Evolutionary conservation across 2,329 filamentous ascomycete species (phyloP), one percentile per base, ranked within the genome.

Genomic region (Pseudomassariella vexata): DNA sequence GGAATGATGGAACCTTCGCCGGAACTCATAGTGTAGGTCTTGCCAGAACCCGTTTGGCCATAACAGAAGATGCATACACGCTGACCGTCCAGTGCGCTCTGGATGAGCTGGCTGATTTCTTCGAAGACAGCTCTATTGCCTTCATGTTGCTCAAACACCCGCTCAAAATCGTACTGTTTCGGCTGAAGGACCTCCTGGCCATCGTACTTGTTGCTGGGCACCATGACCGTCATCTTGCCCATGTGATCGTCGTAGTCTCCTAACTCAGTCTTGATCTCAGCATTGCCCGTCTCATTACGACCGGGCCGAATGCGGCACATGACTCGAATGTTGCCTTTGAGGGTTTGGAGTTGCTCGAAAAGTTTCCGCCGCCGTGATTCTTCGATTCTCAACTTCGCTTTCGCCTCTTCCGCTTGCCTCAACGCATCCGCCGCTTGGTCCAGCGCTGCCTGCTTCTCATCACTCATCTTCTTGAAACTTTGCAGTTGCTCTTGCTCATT

Each of bases 1-100:
- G 92, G 90, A 37, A 98, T 98, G 82, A 98, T 95, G 45, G 92
- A 92, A 47, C 95, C 86, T 16, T 48, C 2, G 68, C 61, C 1
- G 82, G 84, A 8, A 35, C 52, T 55, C 92, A 98, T 98, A 4
- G 92, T 96, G 53, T 82, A 85, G 0, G 92, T 98, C 68, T 98
- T 98, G 38, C 92, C 92, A 12, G 89, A 92, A 4, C 92, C 92
- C 0, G 92, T 98, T 59, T 98, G 92, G 25, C 92, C 92, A 53
- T 98, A 98, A 54, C 89, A 95, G 63, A 98, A 95, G 41, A 98
- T 96, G 60, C 90, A 96, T 31, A 98, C 92, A 47, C 96, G 98
- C 66, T 95, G 98, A 2, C 92, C 92, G 51, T 98, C 92, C 23
- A 98, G 70, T 0, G 94, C 92, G 46, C 86, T 94, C 60, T 98